Base-by-base conservation (phyloP, 1,284 basidiomycete genomes). In the Heterobasidion occidentale region DNA sequence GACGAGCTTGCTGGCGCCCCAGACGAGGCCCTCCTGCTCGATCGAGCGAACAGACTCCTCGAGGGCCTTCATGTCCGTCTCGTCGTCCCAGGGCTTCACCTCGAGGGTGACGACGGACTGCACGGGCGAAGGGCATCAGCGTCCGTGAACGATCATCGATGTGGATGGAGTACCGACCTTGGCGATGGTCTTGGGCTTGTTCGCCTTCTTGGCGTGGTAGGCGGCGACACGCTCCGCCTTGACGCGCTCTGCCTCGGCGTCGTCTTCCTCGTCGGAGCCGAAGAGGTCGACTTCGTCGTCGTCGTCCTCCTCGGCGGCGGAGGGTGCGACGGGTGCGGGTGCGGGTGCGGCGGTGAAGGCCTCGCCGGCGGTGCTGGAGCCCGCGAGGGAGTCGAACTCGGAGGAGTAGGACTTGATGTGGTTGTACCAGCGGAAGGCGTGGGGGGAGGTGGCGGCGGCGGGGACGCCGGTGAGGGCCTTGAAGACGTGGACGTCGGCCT, bases 61-160 rank as follows among this genome's bases (percentile, higher is more conserved):
- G 64, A 99, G 80, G 56, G 77, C 88, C 54, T 70, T 80, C 93
- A 99, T 94, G 77, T 98, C 92, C 59, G 96, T 99, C 80, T 98
- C 94, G 72, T 98, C 95, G 71, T 99, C 96, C 96, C 95, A 96
- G 51, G 95, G 96, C 78, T 98, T 99, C 62, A 99, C 94, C 65
- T 98, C 94, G 66, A 98, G 77, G 55, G 97, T 99, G 55, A 96
- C 93, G 60, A 96, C 83, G 63, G 93, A 96, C 92, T 94, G 69
- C 55, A 68, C 57, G 46, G 44, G 51, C 52, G 38, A 19, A 44
- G 9, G 15, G 46, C 33, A 61, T 67, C 57, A 67, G 63, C 58
- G 59, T 60, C 55, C 33, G 34, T 44, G 53, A 33, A 46, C 9
- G 52, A 38, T 45, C 42, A 33, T 45, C n/a, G 38, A 46, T n/a